phyloP scores from a whole-genome alignment of 2,329 filamentous ascomycete species.

The Pseudogymnoascus sp. region DNA sequence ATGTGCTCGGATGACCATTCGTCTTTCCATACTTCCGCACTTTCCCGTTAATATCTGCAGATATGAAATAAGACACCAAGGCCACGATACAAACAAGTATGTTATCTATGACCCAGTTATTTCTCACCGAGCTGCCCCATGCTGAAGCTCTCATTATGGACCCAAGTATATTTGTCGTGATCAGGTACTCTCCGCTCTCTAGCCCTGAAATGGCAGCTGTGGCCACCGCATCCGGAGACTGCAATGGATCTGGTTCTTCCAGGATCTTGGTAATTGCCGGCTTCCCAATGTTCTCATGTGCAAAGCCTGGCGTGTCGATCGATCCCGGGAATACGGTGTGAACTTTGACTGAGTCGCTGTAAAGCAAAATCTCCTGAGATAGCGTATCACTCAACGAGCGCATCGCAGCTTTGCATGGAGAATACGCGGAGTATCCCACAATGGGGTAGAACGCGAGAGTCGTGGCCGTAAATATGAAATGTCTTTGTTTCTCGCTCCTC shows the following conservation, averaged over 20 bases:
- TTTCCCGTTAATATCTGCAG: conserved; percentile 48
- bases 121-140: conserved; percentile 48
- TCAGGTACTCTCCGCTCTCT: conserved; percentile 71
- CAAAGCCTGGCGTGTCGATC: conserved; percentile 68
- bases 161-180: conserved; percentile 68
- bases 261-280: conserved; percentile 70
- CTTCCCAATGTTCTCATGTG: conserved; percentile 69
- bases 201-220: conserved; percentile 60
- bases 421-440: conserved; percentile 76
- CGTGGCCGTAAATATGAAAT: conserved; percentile 83
- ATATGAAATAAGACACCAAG: conserved; percentile 45
- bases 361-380: conserved; percentile 75
- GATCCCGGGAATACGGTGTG: conserved; percentile 79
- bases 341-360: conserved; percentile 73
- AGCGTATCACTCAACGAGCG: conserved; percentile 76
- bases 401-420: conserved; percentile 77
- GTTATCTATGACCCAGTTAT: conserved; percentile 53
- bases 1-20: conserved; percentile 48
- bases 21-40: conserved; percentile 48
- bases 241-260: conserved; percentile 73
- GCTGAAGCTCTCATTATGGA: conserved; percentile 58
- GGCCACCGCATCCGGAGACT: conserved; percentile 74
- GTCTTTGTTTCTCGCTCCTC: conserved; percentile 48
- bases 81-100: conserved; percentile 45
- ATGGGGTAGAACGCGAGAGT: conserved; percentile 67